These are phyloP conservation scores for Sorghum bicolor DNA, from an alignment of 176 grass and related monocot species.

Conservation along the genomic window Sorghum_bicolor_NCBIv3 NC_012873.2:58118001-58118500, in stretches of 20 bases:
- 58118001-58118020: conserved; percentile 37
- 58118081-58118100: conserved; percentile 36
- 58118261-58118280: conserved; percentile 66
- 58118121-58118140: conserved; percentile 29
- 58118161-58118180: conserved; percentile 73
- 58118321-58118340: conserved; percentile 74
- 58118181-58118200: conserved; percentile 54
- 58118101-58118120: conserved; percentile 38
- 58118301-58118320: conserved; percentile 77
- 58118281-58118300: conserved; percentile 64
- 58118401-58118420: conserved; percentile 44
- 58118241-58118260: conserved; percentile 48
- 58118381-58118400: conserved; percentile 44
- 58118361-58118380: conserved; percentile 81
- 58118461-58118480: conserved; percentile 43
- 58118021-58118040: conserved; percentile 35
- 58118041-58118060: conserved; percentile 50
- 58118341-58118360: conserved; percentile 65
- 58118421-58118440: conserved; percentile 43
- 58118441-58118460: conserved; percentile 30
- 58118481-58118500: conserved; percentile 78
- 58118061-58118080: conserved; percentile 35
- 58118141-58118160: conserved; percentile 51
- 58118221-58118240: conserved; percentile 19
- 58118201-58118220: conserved; percentile 40